Base-by-base conservation (phyloP, 257 asterid species). In the Cordia subcordata region DNA sequence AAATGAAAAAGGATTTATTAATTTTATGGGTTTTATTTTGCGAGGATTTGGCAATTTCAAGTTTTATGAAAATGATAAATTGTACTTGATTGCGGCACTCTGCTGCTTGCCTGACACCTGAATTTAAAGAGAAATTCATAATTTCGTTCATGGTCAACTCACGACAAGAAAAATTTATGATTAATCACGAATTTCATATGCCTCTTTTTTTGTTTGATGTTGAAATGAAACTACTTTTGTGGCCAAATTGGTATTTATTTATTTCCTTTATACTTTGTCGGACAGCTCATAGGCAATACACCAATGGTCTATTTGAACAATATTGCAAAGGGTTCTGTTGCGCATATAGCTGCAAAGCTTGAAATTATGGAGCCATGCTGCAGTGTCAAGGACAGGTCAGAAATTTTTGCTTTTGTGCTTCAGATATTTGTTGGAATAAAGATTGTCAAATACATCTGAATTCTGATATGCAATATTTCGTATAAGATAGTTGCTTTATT, bases 291-390 rank as follows among this genome's bases (percentile, higher is more conserved):
- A 68, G 98, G 98, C 73, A 92, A 84, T 62, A 92, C 96, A 53
- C 98, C 96, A 12, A 92, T 92, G 98, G 98, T 92, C 65, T 92
- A 84, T 88, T 77, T 92, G 82, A 92, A 88, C 65, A 88, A 50
- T 10, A 66, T 88, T 13, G 88, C 78, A 50, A 79, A 91, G 76
- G 96, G 95, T 23, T 84, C 90, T 72, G 94, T 81, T 55, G 96
- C 98, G 32, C 86, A 88, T 71, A 78, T 88, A 55, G 94, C 96
- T 50, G 95, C 98, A 44, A 92, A 88, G 77, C 96, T 92, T 58
- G 98, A 92, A 75, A 84, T 82, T 57, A 92, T 92, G 98, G 98
- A 92, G 80, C 96, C 98, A 27, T 92, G 98, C 58, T 84, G 98
- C 83, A 92, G 96, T 60, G 98, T 88, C 64, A 92, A 88, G 82